Base-by-base conservation (phyloP, 2,329 filamentous ascomycete species). In the Fusarium nisikadoi region DNA sequence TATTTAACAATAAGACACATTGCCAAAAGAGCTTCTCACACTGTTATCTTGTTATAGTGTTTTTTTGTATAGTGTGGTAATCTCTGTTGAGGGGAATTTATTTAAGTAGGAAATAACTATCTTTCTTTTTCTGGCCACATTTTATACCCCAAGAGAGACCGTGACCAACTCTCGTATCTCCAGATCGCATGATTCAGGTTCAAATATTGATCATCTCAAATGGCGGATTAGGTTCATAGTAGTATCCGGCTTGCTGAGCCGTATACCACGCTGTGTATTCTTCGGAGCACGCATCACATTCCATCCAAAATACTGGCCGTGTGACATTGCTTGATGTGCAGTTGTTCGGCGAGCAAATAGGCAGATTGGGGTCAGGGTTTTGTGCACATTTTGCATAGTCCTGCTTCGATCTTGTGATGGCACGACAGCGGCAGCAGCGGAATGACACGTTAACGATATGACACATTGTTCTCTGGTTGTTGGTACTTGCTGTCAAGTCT, bases 261-360 rank as follows among this genome's bases (percentile, higher is more conserved):
- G 23, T n/a, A 5, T 39, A 53, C 49, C 49, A 39, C 3, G 49
- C 25, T 39, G 20, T 36, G 14, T 53, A 39, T 10, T 53, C 49
- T 17, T 10, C 20, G 16, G 49, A 14, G 19, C 33, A 53, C 5
- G 33, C 49, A 13, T 53, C 23, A 17, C 49, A 53, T 13, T 53
- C 49, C 49, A 53, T 53, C 49, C 49, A 53, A n/a, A 53, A 53
- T 8, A 53, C 49, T 27, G 49, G 49, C 10, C 49, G 23, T n/a
- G 25, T 29, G 49, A 29, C 47, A 2, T 14, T 23, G 25, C 31
- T 50, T 5, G 49, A 39, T 20, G 49, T 53, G 10, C 33, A 39
- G 13, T 29, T 27, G 23, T 17, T 9, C 2, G 49, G 19, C 19
- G 33, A 33, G 33, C 49, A 53, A 12, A 38, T 1, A 6, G 49